These are phyloP conservation scores for Zygnema circumcarinatum DNA, from an alignment of 139 green algal species.

Conservation along the genomic window DNA sequence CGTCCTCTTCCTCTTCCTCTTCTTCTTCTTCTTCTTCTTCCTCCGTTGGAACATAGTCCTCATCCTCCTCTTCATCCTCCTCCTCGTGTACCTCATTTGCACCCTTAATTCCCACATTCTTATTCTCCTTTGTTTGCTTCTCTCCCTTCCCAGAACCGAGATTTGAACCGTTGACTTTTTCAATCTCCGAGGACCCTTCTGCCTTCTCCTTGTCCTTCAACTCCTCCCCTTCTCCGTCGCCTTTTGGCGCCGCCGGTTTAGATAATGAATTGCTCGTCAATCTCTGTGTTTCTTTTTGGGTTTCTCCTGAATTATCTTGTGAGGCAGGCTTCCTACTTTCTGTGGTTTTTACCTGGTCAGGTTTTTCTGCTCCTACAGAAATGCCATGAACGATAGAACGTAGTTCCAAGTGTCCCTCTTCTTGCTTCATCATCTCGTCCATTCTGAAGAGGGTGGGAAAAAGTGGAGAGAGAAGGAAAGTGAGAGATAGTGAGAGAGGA, in stretches of 20 bases:
- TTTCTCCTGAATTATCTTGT: not conserved
- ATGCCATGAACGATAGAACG: not conserved
- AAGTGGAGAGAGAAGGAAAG: slow-evolving; percentile 16
- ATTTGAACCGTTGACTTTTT: slow-evolving; percentile 13
- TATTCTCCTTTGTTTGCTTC: not conserved
- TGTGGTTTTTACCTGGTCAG: not conserved
- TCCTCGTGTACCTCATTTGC: not conserved
- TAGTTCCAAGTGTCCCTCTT: slow-evolving; percentile 32
- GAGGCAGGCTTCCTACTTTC: not conserved
- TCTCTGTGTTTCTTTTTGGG: not conserved
- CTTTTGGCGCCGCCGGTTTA: too few species aligned
- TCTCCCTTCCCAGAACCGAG: too few species aligned
- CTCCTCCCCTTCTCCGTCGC: too few species aligned
- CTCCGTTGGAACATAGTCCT: not conserved
- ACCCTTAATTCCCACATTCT: slow-evolving; percentile 9
- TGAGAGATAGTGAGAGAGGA: slow-evolving; percentile 22
- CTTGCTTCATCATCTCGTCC: slow-evolving; percentile 34
- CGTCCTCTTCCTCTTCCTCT: slow-evolving; percentile 28
- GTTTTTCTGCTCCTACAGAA: not conserved
- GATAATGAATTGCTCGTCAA: not conserved
- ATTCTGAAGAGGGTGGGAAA: too few species aligned
- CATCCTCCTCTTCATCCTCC: slow-evolving; percentile 24
- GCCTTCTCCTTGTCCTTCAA: not conserved
- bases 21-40: slow-evolving; percentile 35
- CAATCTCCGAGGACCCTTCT: not conserved